A percentile compares a stretch with the other conserved stretches of the same genome.
These are phyloP conservation scores for Talinum fruticosum DNA, from an alignment of 148 eudicot species.

Conservation along the genomic window DNA sequence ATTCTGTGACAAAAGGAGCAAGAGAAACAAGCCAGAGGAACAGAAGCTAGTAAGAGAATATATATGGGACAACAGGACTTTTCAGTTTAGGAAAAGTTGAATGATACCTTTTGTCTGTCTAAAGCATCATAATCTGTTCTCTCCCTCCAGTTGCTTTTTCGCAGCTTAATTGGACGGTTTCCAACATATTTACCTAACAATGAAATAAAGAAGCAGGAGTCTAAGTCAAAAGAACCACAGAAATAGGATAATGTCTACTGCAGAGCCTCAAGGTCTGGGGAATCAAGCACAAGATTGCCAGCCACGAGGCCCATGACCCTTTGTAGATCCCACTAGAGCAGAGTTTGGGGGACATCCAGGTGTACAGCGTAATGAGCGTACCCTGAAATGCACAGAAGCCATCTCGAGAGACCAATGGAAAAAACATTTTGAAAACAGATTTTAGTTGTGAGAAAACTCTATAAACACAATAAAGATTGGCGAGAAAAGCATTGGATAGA, in stretches of 20 bases:
- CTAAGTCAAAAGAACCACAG: neutral
- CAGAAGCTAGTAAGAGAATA: neutral
- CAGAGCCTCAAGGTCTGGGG: no score
- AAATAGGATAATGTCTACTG: neutral
- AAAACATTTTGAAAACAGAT: neutral
- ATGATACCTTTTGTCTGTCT: conserved; percentile 74
- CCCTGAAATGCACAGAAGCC: no score
- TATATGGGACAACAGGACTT: neutral
- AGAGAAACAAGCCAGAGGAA: neutral
- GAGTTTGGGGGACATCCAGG: no score
- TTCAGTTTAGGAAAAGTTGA: neutral
- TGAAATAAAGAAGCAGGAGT: neutral
- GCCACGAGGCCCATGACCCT: no score
- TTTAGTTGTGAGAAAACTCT: neutral
- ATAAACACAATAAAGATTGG: neutral
- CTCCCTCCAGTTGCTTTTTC: conserved; percentile 95
- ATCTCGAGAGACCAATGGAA: no score
- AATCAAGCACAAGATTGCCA: neutral
- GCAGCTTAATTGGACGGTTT: conserved; percentile 88
- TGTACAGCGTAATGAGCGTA: no score
- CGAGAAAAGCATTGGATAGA: neutral
- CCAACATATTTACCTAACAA: conserved; percentile 89
- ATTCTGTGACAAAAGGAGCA: conserved; percentile 38
- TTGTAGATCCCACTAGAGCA: no score
- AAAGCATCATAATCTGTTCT: conserved; percentile 79